Evolutionary conservation across 257 asterid genomes (phyloP).

Genomic region (Solanum virginianum): DNA sequence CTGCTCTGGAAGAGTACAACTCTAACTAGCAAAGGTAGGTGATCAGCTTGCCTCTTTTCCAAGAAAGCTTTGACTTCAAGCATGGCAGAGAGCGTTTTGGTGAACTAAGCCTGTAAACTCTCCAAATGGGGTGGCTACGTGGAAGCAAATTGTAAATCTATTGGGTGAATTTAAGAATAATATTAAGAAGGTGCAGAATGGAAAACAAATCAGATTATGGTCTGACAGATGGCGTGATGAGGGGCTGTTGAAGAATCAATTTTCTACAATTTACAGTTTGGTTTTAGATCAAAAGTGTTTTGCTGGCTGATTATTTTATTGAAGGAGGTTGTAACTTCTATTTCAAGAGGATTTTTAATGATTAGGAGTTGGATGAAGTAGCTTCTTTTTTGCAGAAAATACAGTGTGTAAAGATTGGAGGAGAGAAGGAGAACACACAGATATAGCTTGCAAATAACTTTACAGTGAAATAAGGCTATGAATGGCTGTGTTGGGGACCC

Average conservation of each 20-base stretch:
- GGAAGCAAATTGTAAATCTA: neutral
- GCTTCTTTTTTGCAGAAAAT: neutral
- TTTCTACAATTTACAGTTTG: neutral
- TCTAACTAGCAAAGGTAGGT: too few relatives aligned
- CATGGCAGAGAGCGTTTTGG: neutral
- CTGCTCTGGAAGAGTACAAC: too few relatives aligned
- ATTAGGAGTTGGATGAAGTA: neutral
- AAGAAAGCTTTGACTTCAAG: neutral
- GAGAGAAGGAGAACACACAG: neutral
- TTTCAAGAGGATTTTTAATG: neutral
- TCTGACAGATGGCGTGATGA: neutral
- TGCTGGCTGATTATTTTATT: neutral
- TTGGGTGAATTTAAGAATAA: neutral
- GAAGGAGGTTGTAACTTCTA: neutral
- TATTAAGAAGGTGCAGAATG: neutral
- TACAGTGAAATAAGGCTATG: neutral
- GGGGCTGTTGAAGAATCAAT: neutral
- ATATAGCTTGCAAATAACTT: neutral
- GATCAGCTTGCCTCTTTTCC: neutral
- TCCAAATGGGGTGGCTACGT: neutral
- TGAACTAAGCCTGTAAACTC: neutral
- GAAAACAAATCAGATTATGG: neutral
- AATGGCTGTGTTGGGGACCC: neutral
- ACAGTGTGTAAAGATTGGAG: neutral
- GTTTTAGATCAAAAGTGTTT: neutral